Percentiles rank a stretch among this genome's conserved stretches.
phyloP scores from a whole-genome alignment of 139 green algal species.

The Chlamydomonas schloesseri region DNA sequence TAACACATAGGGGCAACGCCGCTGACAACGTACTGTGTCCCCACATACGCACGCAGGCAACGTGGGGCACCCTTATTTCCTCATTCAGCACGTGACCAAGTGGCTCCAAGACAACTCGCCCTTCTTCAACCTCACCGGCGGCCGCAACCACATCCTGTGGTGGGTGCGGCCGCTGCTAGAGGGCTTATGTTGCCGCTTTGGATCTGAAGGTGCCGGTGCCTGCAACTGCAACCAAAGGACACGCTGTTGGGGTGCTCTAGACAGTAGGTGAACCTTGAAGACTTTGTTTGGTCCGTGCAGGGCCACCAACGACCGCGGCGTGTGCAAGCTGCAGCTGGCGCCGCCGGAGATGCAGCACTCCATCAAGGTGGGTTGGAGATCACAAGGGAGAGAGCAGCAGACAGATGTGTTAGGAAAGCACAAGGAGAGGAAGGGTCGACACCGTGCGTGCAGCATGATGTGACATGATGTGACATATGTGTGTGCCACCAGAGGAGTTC shows the following conservation, averaged over 20 bases:
- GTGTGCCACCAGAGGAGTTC: too few relatives aligned
- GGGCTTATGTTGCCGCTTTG: too few relatives aligned
- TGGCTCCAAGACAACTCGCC: background rate
- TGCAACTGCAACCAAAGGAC: too few relatives aligned
- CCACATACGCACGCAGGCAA: constrained; percentile 4
- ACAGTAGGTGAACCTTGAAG: too few relatives aligned
- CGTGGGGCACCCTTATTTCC: background rate
- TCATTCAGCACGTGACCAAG: constrained; percentile 19
- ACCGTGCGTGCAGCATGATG: background rate
- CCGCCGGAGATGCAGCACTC: background rate
- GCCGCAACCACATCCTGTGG: constrained; percentile 40
- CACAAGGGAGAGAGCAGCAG: background rate
- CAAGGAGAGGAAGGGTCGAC: too few relatives aligned
- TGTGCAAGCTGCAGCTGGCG: constrained; percentile 16
- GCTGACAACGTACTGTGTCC: constrained; percentile 13
- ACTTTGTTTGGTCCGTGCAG: too few relatives aligned
- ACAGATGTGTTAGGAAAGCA: too few relatives aligned
- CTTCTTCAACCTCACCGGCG: constrained; percentile 14
- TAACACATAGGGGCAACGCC: background rate
- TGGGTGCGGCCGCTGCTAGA: too few relatives aligned
- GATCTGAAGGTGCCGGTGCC: too few relatives aligned
- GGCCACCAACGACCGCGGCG: constrained; percentile 28
- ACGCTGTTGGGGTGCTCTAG: too few relatives aligned
- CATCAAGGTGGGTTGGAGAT: constrained; percentile 23
- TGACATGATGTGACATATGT: background rate